phyloP scores from a whole-genome alignment of 139 green algal species.

The Chlamydomonas asymmetrica region DNA sequence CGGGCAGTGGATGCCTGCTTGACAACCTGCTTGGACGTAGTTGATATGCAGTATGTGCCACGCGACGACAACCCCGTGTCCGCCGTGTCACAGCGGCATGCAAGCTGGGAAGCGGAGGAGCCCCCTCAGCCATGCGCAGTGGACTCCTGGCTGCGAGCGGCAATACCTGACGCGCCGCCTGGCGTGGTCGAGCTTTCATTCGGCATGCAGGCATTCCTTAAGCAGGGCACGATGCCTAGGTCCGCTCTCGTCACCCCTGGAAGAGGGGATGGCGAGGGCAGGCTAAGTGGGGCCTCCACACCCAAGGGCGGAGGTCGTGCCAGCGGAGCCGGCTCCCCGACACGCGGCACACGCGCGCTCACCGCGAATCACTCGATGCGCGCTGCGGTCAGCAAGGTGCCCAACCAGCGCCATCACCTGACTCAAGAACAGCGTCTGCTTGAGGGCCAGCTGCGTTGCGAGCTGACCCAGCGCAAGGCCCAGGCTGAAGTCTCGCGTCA shows the following conservation, averaged over 20 bases:
- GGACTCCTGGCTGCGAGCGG: slow-evolving; percentile 50
- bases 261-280: neutral
- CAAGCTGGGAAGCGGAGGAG: slow-evolving; percentile 48
- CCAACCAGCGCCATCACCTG: slow-evolving; percentile 8
- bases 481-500: slow-evolving; percentile 11
- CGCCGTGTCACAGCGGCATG: slow-evolving; percentile 23
- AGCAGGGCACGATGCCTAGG: slow-evolving; percentile 3
- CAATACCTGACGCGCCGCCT: slow-evolving; percentile 30
- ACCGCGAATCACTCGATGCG: neutral
- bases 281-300: neutral
- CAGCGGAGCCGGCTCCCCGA: neutral
- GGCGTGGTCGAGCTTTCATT: neutral
- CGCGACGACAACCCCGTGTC: slow-evolving; percentile 33
- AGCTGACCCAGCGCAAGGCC: slow-evolving; percentile 47
- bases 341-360: neutral
- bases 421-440: slow-evolving; percentile 41
- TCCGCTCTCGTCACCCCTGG: neutral
- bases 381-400: slow-evolving; percentile 25
- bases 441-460: slow-evolving; percentile 55
- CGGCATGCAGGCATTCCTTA: slow-evolving; percentile 6
- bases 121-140: slow-evolving; percentile 41
- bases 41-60: slow-evolving; percentile 34
- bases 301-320: neutral
- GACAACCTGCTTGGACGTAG: slow-evolving; percentile 19
- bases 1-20: slow-evolving; percentile 30